phyloP scores from a whole-genome alignment of 108 stramenopile genomes.

The Cyclostephanos invisitatus region DNA sequence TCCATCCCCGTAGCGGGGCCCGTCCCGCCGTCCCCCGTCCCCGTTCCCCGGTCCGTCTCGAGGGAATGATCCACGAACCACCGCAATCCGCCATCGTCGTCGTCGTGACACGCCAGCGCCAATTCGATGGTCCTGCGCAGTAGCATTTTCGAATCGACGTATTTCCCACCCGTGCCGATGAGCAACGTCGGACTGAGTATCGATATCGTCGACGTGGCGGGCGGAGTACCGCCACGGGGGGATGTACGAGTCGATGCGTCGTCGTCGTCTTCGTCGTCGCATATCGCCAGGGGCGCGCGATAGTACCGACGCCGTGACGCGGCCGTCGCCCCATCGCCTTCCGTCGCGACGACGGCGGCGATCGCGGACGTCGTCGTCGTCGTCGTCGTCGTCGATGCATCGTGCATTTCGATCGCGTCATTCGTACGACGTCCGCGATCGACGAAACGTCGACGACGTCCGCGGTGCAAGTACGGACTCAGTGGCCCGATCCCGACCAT shows the following conservation, averaged over 20 bases:
- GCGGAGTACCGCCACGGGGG: background rate
- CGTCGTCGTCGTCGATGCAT: constrained; percentile 3
- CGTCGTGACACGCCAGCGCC: constrained; percentile 33
- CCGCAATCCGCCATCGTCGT: constrained; percentile 46
- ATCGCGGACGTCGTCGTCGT: constrained; percentile 1
- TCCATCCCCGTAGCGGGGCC: too few relatives aligned
- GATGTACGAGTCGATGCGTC: too few relatives aligned
- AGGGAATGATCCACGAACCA: constrained; percentile 21
- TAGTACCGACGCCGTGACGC: background rate
- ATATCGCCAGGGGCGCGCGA: background rate
- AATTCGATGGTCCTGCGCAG: constrained; percentile 40
- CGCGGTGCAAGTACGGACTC: constrained; percentile 43
- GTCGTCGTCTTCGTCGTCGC: constrained; percentile 9
- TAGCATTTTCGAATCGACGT: constrained; percentile 58
- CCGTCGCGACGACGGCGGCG: background rate
- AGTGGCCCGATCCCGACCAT: constrained; percentile 56
- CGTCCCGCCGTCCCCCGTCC: constrained; percentile 31
- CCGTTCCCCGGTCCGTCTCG: too few relatives aligned
- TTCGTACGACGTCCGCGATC: too few relatives aligned
- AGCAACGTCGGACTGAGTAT: constrained; percentile 48
- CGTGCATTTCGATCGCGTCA: too few relatives aligned
- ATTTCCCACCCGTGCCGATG: constrained; percentile 60
- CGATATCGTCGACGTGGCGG: constrained; percentile 33
- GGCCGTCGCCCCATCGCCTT: too few relatives aligned
- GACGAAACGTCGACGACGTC: background rate